Conservation (phyloP, 768 basidiomycete genomes). For the Sutorius australiensis region DNA sequence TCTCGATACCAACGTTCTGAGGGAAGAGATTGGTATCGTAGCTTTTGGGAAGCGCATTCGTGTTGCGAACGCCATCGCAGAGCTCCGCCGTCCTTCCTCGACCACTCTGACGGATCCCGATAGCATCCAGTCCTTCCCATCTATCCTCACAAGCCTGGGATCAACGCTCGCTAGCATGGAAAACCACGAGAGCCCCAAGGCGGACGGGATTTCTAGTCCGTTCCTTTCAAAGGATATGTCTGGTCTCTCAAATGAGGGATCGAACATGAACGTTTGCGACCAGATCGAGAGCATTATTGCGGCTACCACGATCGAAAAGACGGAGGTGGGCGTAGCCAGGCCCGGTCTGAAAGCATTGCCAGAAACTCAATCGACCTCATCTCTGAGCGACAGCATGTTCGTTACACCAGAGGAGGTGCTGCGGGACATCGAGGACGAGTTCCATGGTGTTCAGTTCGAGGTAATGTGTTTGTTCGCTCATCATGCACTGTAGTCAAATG, state of each 20-base stretch:
- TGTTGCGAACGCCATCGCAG: constrained; percentile 87
- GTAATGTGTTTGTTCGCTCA: constrained; percentile 34
- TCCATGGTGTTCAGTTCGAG: constrained; percentile 61
- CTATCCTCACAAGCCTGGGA: constrained; percentile 31
- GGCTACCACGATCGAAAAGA: constrained; percentile 17
- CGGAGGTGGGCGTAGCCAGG: background rate
- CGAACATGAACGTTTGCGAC: constrained; percentile 22
- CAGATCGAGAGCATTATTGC: constrained; percentile 13
- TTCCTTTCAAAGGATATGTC: background rate
- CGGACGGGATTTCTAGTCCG: background rate
- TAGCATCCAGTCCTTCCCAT: constrained; percentile 12
- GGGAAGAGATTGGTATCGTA: constrained; percentile 86
- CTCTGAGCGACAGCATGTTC: constrained; percentile 61
- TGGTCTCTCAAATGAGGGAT: constrained; percentile 22
- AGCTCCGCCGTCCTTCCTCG: constrained; percentile 72
- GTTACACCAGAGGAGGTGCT: constrained; percentile 29
- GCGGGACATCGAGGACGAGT: constrained; percentile 40
- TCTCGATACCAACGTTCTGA: constrained; percentile 86
- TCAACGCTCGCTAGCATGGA: constrained; percentile 19
- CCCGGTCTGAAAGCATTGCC: constrained; percentile 28
- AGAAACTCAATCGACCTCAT: constrained; percentile 49
- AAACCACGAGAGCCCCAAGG: constrained; percentile 4
- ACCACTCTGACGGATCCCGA: constrained; percentile 49
- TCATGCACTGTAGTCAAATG: background rate
- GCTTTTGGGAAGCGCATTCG: constrained; percentile 93